Conservation (phyloP, 2,329 filamentous ascomycete species). For the Hymenoscyphus fructigenus region DNA sequence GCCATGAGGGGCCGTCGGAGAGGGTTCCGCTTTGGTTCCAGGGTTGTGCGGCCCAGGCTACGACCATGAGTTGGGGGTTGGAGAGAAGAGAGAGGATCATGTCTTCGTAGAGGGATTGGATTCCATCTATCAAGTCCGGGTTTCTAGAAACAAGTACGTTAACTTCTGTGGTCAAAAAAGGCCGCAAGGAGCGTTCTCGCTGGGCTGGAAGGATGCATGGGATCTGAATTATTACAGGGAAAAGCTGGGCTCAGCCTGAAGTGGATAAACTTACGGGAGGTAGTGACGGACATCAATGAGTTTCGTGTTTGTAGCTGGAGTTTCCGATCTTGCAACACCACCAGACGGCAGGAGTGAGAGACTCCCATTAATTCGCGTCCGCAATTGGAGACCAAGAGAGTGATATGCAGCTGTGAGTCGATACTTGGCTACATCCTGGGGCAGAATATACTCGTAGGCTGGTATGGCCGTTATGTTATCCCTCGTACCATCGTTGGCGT, state of each 20-base stretch:
- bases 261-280: not conserved
- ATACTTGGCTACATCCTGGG: not conserved
- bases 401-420: slow-evolving; percentile 7
- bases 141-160: not conserved
- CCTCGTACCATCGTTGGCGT: slow-evolving; percentile 11
- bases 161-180: not conserved
- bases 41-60: slow-evolving; percentile 8
- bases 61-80: slow-evolving; percentile 7
- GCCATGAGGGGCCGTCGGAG: not conserved
- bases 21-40: not conserved
- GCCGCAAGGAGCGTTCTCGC: not conserved
- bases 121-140: not conserved
- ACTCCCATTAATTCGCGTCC: slow-evolving; percentile 2
- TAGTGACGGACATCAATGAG: slow-evolving; percentile 1
- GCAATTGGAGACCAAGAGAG: slow-evolving; percentile 7
- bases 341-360: not conserved
- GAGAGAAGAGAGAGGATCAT: slow-evolving; percentile 13
- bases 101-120: slow-evolving; percentile 13
- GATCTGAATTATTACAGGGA: not conserved
- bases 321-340: not conserved
- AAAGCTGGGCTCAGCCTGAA: not conserved
- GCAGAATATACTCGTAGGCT: not conserved
- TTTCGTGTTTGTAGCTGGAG: slow-evolving; percentile 6
- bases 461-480: slow-evolving; percentile 9
- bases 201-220: too few relatives aligned